A percentile compares a stretch with the other conserved stretches of the same genome.
These are phyloP conservation scores for Rutstroemia sydowiana DNA, from an alignment of 2,329 filamentous ascomycete species.

Conservation along the genomic window DNA sequence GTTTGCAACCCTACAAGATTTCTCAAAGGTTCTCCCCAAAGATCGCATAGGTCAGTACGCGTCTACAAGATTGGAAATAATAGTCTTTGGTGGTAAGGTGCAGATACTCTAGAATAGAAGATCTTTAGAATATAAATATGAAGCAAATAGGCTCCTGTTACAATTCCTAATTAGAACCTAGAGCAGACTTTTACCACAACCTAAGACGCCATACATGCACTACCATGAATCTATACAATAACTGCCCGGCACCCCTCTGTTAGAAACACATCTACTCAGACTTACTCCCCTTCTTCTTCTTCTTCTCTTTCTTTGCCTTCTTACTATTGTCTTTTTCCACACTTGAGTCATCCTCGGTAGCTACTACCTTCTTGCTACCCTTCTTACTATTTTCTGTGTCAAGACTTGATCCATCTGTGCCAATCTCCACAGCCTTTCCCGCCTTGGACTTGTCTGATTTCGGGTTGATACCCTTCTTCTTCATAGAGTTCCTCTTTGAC, in stretches of 20 bases:
- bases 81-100: too few relatives aligned
- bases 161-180: not conserved
- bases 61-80: too few relatives aligned
- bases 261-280: slow-evolving; percentile 1
- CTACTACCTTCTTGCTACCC: not conserved
- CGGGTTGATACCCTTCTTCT: slow-evolving; percentile 67
- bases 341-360: not conserved
- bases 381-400: not conserved
- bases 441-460: slow-evolving; percentile 41
- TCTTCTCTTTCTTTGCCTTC: slow-evolving; percentile 1
- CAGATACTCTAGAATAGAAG: too few relatives aligned
- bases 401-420: not conserved
- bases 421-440: slow-evolving; percentile 15
- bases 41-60: too few relatives aligned
- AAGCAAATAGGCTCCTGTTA: not conserved
- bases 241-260: not conserved
- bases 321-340: not conserved
- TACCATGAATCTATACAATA: not conserved
- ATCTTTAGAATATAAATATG: not conserved
- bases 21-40: too few relatives aligned
- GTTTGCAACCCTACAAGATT: too few relatives aligned
- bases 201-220: slow-evolving; percentile 2
- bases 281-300: slow-evolving; percentile 7
- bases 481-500: slow-evolving; percentile 66
- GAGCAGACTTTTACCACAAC: not conserved